Evolutionary conservation across 768 basidiomycete species (phyloP), one percentile per base, ranked within the genome.

Genomic region (Crepidotus variabilis): DNA sequence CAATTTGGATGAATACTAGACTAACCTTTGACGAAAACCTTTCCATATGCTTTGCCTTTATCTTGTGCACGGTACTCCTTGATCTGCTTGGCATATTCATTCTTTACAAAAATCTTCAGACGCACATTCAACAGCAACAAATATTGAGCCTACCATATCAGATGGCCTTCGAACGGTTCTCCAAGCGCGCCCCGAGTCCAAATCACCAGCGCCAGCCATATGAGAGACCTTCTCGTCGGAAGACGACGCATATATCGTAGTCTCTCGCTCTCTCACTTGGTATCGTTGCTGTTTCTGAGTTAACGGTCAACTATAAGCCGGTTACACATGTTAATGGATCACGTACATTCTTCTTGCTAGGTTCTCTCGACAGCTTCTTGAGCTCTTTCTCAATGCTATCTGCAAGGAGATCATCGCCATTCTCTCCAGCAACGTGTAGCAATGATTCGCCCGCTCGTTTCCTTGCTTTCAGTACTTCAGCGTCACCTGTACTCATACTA

Each of bases 81-180:
- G 60, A 98, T 90, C 68, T 95, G 90, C 64, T 91, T 90, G 28
- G 93, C 85, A 69, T 95, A 93, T 73, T 98, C 93, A 69, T 98
- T 92, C 94, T 97, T 34, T 18, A 28, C 21, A 52, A 45, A 28
- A 39, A 48, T 48, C 34, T 48, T n/a, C 59, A 52, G 50, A 52
- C 55, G 55, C 56, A 58, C 47, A 51, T 48, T 16, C 28, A 10
- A 51, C 55, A 20, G 46, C 45, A 60, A 24, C 22, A 52, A 8
- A 43, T 13, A 34, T 35, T 24, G 4, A 22, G 72, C 81, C 54
- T 61, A 95, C 95, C 90, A 98, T 96, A 66, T 98, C 94, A 1
- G 94, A 96, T 9, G 95, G 94, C 21, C 94, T 76, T 61, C 92
- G 80, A 28, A 98, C 87, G 13, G 86, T 79, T 66, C 87, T 82